Conservation (phyloP, 345 rosid genomes). For the Schrenkiella parvula region DNA sequence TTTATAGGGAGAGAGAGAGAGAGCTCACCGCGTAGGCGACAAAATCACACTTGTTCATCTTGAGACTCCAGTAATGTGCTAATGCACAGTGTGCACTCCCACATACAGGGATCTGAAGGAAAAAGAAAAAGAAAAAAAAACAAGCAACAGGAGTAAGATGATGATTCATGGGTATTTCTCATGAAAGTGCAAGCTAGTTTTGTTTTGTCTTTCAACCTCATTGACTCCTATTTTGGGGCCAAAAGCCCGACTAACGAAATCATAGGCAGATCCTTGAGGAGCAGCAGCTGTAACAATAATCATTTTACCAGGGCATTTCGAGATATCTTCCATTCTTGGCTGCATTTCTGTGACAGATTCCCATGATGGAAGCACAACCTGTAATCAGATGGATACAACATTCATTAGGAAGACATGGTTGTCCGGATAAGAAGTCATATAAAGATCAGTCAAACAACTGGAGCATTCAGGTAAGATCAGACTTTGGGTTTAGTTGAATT, state of each 20-base stretch:
- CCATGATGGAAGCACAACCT: conserved; percentile 50
- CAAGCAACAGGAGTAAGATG: not conserved
- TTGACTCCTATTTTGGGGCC: conserved; percentile 30
- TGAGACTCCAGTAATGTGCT: conserved; percentile 62
- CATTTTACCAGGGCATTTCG: conserved; percentile 47
- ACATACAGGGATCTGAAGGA: conserved; percentile 65
- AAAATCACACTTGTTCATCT: conserved; percentile 53
- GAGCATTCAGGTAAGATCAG: not conserved
- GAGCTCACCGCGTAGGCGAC: conserved; percentile 51
- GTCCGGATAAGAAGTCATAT: no score
- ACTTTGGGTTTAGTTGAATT: no score
- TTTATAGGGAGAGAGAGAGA: no score
- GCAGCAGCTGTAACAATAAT: conserved; percentile 54
- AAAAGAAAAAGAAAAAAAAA: no score
- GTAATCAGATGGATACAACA: not conserved
- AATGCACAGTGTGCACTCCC: conserved; percentile 78
- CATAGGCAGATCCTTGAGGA: conserved; percentile 32
- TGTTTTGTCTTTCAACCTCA: not conserved
- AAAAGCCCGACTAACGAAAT: conserved; percentile 8
- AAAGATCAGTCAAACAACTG: not conserved
- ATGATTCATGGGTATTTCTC: not conserved
- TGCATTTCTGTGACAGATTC: conserved; percentile 44
- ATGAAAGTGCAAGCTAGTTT: not conserved
- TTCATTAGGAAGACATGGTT: no score
- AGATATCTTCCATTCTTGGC: conserved; percentile 48